Percentiles rank a stretch among this genome's conserved stretches.
These are phyloP conservation scores for Platanthera zijinensis DNA, from an alignment of 106 monocot species.

Conservation along the genomic window DNA sequence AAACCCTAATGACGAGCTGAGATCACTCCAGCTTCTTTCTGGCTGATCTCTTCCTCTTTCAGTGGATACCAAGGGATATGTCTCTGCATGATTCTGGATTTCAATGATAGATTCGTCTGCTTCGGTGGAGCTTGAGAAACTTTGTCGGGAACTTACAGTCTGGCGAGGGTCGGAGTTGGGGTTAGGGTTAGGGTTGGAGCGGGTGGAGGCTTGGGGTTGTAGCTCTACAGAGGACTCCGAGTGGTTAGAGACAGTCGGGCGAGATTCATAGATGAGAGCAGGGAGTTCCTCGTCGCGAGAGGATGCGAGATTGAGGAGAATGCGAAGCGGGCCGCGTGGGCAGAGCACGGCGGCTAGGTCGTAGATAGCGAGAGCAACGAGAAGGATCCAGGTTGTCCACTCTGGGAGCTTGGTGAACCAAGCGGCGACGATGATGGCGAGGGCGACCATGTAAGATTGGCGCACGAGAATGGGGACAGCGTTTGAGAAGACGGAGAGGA, in stretches of 20 bases:
- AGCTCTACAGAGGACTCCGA: slow-evolving; percentile 25
- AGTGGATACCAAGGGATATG: slow-evolving; percentile 21
- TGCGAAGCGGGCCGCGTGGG: slow-evolving; percentile 69
- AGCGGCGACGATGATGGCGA: slow-evolving; percentile 77
- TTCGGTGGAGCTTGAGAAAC: neutral
- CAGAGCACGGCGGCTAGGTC: slow-evolving; percentile 84
- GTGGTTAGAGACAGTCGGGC: slow-evolving; percentile 28
- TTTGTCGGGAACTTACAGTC: neutral
- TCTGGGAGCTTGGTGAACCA: slow-evolving; percentile 86
- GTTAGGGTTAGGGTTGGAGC: neutral
- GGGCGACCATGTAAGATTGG: slow-evolving; percentile 69
- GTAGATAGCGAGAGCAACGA: slow-evolving; percentile 70
- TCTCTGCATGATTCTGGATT: slow-evolving; percentile 28
- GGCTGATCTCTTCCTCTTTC: neutral
- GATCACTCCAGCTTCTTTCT: neutral
- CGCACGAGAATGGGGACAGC: slow-evolving; percentile 56
- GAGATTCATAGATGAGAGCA: slow-evolving; percentile 81
- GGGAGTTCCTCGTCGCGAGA: slow-evolving; percentile 83
- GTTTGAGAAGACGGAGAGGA: slow-evolving; percentile 37
- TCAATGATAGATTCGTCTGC: slow-evolving; percentile 19
- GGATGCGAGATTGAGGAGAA: slow-evolving; percentile 78
- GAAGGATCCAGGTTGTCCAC: slow-evolving; percentile 87
- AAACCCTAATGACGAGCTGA: neutral
- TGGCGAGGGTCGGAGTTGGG: neutral
- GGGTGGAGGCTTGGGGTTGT: slow-evolving; percentile 16